A percentile compares a stretch with the other conserved stretches of the same genome.
Conservation (phyloP, 192 early-diverging fungal species). For the Gamsiella multidivaricata region DNA sequence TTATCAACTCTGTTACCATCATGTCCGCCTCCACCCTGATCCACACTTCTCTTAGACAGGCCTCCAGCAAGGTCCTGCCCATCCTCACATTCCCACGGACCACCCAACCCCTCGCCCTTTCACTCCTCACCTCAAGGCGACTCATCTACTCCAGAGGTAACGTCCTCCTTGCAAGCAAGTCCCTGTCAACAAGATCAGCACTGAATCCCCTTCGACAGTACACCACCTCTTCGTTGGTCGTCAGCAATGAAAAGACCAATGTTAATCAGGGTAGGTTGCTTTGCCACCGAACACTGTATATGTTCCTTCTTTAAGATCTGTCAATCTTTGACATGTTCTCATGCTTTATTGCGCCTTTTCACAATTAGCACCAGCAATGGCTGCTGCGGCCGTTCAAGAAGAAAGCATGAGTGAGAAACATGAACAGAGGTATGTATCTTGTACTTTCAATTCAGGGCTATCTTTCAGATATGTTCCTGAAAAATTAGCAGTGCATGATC, state of each 20-base stretch:
- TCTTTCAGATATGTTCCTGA: constrained; percentile 1
- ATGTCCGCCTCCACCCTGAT: constrained; percentile 19
- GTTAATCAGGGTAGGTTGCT: constrained; percentile 32
- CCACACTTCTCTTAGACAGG: constrained; percentile 13
- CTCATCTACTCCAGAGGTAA: background rate
- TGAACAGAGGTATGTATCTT: constrained; percentile 24
- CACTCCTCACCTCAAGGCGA: background rate
- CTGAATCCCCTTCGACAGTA: constrained; percentile 18
- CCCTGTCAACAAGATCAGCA: background rate
- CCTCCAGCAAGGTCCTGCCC: constrained; percentile 4
- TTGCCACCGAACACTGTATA: too few relatives aligned
- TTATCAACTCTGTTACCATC: background rate
- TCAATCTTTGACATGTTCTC: background rate
- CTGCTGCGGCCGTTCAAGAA: constrained; percentile 24
- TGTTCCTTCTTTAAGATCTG: background rate
- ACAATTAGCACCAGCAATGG: constrained; percentile 40
- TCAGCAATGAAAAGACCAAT: constrained; percentile 36
- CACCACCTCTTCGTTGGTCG: constrained; percentile 9
- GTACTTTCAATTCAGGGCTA: background rate
- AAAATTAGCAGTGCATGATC: background rate
- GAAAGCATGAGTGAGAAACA: constrained; percentile 35
- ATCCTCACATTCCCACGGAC: background rate
- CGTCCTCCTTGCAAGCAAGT: background rate
- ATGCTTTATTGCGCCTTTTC: background rate
- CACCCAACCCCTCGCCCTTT: background rate